Percentiles rank a stretch among this genome's conserved stretches.
Evolutionary conservation across 2,329 filamentous ascomycete genomes (phyloP).

Genomic region (Alternaria rosae): DNA sequence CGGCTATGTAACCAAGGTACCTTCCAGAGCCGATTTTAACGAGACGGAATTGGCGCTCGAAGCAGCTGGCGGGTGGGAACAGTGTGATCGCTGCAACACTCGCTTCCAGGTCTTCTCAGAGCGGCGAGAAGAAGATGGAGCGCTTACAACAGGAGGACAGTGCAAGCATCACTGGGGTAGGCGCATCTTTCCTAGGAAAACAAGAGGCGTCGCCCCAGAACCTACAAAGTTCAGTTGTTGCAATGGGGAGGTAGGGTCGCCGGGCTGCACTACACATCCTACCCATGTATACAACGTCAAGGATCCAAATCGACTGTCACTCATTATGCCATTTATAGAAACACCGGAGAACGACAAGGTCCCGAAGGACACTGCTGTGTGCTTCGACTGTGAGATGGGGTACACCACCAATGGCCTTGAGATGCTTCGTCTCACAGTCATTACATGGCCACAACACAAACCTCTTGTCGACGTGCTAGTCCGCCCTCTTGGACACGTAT

Average conservation of each 20-base stretch:
- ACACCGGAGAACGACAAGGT: conserved; percentile 71
- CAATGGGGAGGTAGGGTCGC: conserved; percentile 74
- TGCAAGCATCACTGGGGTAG: conserved; percentile 86
- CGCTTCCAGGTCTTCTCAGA: conserved; percentile 94
- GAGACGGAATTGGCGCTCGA: conserved; percentile 70
- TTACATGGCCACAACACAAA: conserved; percentile 82
- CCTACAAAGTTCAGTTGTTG: conserved; percentile 80
- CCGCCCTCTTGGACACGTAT: conserved; percentile 78
- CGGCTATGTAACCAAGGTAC: conserved; percentile 77
- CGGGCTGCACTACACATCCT: conserved; percentile 75
- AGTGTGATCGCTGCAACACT: conserved; percentile 83
- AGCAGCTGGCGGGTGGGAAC: conserved; percentile 78
- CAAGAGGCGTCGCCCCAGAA: conserved; percentile 59
- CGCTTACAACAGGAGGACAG: conserved; percentile 76
- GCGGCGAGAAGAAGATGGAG: conserved; percentile 76
- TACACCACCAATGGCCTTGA: conserved; percentile 91
- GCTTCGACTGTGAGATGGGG: conserved; percentile 97
- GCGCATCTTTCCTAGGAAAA: conserved; percentile 61
- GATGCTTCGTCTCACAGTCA: conserved; percentile 86
- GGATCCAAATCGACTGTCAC: conserved; percentile 76
- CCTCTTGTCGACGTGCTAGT: conserved; percentile 85
- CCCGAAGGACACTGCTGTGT: conserved; percentile 66
- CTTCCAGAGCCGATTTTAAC: conserved; percentile 70
- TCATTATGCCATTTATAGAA: conserved; percentile 77
- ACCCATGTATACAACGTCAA: conserved; percentile 89